phyloP scores from a whole-genome alignment of 805 yeast species.

The Brettanomyces anomalus region DNA sequence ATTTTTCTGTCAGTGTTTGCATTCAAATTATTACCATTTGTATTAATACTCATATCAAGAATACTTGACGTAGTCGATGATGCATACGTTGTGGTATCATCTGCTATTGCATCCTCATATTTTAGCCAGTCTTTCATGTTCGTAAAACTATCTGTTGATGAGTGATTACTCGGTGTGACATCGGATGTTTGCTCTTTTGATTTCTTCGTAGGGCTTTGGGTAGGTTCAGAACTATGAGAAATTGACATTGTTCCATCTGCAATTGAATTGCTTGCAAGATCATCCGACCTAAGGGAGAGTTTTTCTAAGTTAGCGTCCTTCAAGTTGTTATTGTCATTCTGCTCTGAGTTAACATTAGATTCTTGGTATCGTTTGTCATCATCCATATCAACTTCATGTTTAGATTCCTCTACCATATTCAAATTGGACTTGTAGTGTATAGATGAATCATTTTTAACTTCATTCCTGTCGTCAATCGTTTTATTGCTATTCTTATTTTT shows the following conservation, averaged over 20 bases:
- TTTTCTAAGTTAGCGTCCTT: background rate
- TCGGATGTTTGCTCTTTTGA: background rate
- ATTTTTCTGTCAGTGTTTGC: background rate
- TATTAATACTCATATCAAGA: background rate
- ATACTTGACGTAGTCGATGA: background rate
- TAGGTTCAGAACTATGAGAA: too few species aligned
- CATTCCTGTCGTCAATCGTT: too few species aligned
- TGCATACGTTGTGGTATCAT: background rate
- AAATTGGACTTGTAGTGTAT: background rate
- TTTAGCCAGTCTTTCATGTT: background rate
- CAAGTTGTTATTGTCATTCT: background rate
- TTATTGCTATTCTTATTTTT: background rate
- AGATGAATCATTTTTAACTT: background rate
- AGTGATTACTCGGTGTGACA: background rate
- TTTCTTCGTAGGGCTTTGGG: background rate
- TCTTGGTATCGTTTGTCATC: constrained; percentile 1
- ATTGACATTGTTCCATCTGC: background rate
- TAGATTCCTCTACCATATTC: background rate
- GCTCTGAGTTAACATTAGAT: background rate
- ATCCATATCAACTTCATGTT: constrained; percentile 1
- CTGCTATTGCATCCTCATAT: constrained; percentile 2
- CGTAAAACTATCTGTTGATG: background rate
- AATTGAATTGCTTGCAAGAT: background rate
- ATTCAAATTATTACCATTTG: background rate
- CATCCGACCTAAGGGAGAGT: too few species aligned